Evolutionary conservation across 2,329 filamentous ascomycete species (phyloP), one percentile per base, ranked within the genome.

Genomic region (Chaetomiaceae sp.): DNA sequence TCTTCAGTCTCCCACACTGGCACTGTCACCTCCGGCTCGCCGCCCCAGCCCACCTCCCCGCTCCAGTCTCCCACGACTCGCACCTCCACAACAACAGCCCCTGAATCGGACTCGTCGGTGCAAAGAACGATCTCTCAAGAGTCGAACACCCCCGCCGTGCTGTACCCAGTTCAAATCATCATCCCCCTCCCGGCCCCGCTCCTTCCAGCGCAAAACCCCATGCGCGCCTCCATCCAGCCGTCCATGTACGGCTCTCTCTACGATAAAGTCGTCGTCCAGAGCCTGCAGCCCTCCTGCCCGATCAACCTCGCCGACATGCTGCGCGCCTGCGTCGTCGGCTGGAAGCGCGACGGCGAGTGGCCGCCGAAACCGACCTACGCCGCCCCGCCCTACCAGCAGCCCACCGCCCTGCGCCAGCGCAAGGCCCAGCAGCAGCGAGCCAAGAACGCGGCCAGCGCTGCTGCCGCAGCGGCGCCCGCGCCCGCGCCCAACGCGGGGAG

Each of bases 331-430:
- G 90, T 97, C 1, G 78, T 86, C 23, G 92, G 92, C 38, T 96
- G 92, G 92, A 95, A 95, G 68, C 79, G 88, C 35, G 89, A 93
- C 61, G 91, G 90, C 14, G 89, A 96, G 67, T 97, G 92, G 92
- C 91, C 92, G 4, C 89, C 87, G 1, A 81, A 80, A 58, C 37
- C 56, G 1, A 41, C 31, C 1, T 53, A 57, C 19, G 39, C 53
- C 3, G 21, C 48, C 0, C 50, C 58, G 1, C 56, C 12, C 30
- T 39, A 1, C 66, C 16, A 14, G 14, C 75, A 0, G 70, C 71
- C 16, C 62, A 76, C 41, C 48, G 68, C 62, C 54, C 41, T 52
- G 27, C 48, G 59, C 10, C 60, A 61, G n/a, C 47, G 55, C 1
- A 58, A 60, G 35, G 50, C 53, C 2, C 38, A 44, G 23, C 47